Conservation (phyloP, 768 basidiomycete species). For the Lactifluus subvellereus region DNA sequence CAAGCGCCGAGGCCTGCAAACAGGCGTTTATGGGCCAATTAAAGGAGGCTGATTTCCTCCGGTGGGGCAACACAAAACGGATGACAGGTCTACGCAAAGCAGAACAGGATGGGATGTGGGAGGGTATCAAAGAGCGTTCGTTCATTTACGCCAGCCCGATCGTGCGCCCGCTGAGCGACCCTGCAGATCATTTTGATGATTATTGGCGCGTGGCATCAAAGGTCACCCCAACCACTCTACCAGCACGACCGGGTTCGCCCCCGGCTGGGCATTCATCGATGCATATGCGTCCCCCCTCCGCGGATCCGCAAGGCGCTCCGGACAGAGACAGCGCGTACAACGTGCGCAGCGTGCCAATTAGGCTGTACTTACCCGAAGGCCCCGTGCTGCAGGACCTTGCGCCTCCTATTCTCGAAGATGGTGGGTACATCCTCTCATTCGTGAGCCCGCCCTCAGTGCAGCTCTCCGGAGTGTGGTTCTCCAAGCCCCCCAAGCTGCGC, state of each 20-base stretch:
- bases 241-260: constrained; percentile 53
- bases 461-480: not conserved
- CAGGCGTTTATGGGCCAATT: constrained; percentile 92
- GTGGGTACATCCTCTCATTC: constrained; percentile 38
- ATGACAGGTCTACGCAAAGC: constrained; percentile 86
- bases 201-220: constrained; percentile 94
- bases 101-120: constrained; percentile 97
- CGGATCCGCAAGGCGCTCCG: constrained; percentile 43
- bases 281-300: constrained; percentile 59
- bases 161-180: not conserved
- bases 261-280: constrained; percentile 48
- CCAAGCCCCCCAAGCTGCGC: not conserved
- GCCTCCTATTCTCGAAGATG: constrained; percentile 71
- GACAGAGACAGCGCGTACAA: constrained; percentile 84
- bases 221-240: constrained; percentile 75
- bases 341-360: constrained; percentile 82
- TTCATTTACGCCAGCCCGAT: constrained; percentile 10
- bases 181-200: constrained; percentile 88
- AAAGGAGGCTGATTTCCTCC: constrained; percentile 94
- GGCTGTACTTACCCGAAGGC: constrained; percentile 85
- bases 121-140: constrained; percentile 92
- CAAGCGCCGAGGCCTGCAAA: constrained; percentile 82
- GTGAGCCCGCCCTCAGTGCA: not conserved
- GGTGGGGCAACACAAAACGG: constrained; percentile 94
- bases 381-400: constrained; percentile 89